Conservation (phyloP, 139 green algal genomes). For the Chlamydomonas schloesseri region DNA sequence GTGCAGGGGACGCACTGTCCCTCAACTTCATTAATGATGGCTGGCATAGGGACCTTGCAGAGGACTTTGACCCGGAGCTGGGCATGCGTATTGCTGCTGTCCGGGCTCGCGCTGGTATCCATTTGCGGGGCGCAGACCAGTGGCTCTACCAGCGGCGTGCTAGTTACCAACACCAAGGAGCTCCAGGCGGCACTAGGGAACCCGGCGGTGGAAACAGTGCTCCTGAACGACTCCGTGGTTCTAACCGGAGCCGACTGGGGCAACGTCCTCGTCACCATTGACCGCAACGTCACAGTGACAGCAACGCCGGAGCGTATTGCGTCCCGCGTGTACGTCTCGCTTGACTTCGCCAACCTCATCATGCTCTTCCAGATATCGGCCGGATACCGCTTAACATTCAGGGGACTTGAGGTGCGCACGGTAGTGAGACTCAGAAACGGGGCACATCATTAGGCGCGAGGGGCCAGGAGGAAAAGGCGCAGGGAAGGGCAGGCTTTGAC, state of each 20-base stretch:
- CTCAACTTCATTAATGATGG: too few species aligned
- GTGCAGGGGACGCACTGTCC: too few species aligned
- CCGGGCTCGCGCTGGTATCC: too few species aligned
- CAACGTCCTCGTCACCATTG: background rate
- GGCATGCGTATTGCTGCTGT: too few species aligned
- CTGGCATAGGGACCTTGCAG: too few species aligned
- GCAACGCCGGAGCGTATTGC: background rate
- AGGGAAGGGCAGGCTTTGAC: too few species aligned
- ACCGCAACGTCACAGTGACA: background rate
- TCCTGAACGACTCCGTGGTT: background rate
- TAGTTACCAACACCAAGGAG: background rate
- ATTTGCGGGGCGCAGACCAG: too few species aligned
- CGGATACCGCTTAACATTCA: background rate
- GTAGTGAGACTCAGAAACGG: too few species aligned
- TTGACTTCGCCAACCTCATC: background rate
- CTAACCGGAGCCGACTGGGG: background rate
- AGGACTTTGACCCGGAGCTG: too few species aligned
- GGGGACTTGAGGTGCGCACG: background rate
- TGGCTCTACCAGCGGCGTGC: background rate
- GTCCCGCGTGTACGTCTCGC: background rate
- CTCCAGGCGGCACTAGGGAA: background rate
- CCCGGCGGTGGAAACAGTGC: background rate
- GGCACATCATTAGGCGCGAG: too few species aligned
- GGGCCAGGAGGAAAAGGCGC: too few species aligned
- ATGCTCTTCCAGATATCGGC: constrained; percentile 14